Base-by-base conservation (phyloP, 2,329 filamentous ascomycete genomes). In the Cladophialophora exuberans region DNA sequence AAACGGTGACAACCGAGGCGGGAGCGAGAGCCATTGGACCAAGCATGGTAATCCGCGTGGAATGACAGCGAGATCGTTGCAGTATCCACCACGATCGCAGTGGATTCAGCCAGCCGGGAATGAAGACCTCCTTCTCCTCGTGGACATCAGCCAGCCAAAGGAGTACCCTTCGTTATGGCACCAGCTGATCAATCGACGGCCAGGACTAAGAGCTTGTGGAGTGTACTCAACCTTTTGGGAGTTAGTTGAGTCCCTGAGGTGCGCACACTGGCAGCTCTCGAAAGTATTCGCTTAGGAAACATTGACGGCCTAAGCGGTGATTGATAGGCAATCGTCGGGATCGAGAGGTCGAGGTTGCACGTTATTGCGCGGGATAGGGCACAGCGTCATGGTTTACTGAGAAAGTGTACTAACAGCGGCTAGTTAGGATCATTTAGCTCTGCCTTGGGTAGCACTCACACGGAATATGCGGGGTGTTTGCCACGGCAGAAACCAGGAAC, bases 341-440 rank as follows among this genome's bases (percentile, higher is more conserved):
- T 9, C 15, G 38, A 7, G 3, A 23, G 20, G 18, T 41, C 11
- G 38, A 41, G 18, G 38, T 41, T 18, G 20, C 38, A 41, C 9
- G 18, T 11, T 11, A 38, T 38, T 38, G 15, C n/a, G 4, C 10
- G 13, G n/a, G n/a, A n/a, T n/a, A n/a, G n/a, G n/a, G n/a, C n/a
- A 6, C 17, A 5, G 18, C 20, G 20, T 41, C n/a, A 9, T 41
- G 38, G 38, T 41, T n/a, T 7, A 41, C 2, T n/a, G n/a, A 22
- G 20, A 22, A 41, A 23, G 3, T 11, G 15, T 25, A 13, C 38
- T 41, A 20, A 13, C 38, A 23, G n/a, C n/a, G n/a, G n/a, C n/a
- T n/a, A n/a, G n/a, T n/a, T n/a, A 41, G 38, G 38, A 41, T 41
- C 20, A 41, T n/a, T 41, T 41, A 41, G 38, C 38, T 41, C 20